Evolutionary conservation across 441 rosid genomes (phyloP).

Genomic region (Pelargonium citronellum): DNA sequence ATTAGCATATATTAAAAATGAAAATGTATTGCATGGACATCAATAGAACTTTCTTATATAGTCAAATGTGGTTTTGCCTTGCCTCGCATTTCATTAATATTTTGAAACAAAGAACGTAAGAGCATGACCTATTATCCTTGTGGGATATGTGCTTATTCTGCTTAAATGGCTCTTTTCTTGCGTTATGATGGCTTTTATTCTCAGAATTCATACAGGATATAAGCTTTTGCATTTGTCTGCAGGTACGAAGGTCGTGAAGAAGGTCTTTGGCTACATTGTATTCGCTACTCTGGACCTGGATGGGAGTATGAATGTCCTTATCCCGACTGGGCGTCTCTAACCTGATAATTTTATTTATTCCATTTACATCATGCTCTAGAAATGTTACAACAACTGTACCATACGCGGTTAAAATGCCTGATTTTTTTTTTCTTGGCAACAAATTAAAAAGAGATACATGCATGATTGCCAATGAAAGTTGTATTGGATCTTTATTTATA

Average conservation of each 20-base stretch:
- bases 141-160: background rate
- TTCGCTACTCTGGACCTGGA: conserved; percentile 73
- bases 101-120: background rate
- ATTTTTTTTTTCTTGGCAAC: too few relatives aligned
- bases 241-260: conserved; percentile 70
- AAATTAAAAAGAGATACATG: too few relatives aligned
- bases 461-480: too few relatives aligned
- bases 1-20: background rate
- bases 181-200: background rate
- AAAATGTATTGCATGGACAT: background rate
- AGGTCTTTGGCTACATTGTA: conserved; percentile 80
- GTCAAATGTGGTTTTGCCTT: background rate
- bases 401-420: too few relatives aligned
- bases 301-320: conserved; percentile 75
- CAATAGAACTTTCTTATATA: background rate
- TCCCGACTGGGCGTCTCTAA: conserved; percentile 67
- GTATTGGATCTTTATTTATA: too few relatives aligned
- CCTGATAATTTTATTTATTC: conserved; percentile 7
- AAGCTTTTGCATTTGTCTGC: conserved; percentile 18
- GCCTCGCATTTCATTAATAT: background rate
- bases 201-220: too few relatives aligned
- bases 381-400: too few relatives aligned
- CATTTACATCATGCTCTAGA: background rate
- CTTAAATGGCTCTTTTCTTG: background rate
- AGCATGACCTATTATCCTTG: background rate